phyloP scores from a whole-genome alignment of 2,329 filamentous ascomycete species.

The Cucurbitaria berberidis region DNA sequence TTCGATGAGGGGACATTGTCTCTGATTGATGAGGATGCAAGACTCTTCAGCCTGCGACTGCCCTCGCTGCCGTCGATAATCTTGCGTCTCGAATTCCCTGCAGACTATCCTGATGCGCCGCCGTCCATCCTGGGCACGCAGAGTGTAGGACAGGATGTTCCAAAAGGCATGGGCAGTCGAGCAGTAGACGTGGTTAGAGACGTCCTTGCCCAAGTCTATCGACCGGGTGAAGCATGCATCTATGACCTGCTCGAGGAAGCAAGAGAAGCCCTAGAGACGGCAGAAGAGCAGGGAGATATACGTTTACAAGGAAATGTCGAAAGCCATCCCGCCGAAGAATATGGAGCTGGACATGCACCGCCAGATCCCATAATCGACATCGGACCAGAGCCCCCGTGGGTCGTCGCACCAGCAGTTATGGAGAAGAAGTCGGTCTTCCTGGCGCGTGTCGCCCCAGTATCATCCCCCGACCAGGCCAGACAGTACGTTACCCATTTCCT shows the following conservation, averaged over 20 bases:
- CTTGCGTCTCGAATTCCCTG: constrained; percentile 70
- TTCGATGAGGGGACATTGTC: constrained; percentile 72
- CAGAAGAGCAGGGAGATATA: constrained; percentile 37
- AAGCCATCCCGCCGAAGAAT: constrained; percentile 9
- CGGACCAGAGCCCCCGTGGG: constrained; percentile 67
- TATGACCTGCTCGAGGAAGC: constrained; percentile 85
- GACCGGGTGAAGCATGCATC: constrained; percentile 78
- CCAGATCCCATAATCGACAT: constrained; percentile 26
- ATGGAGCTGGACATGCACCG: background rate
- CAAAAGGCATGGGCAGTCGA: constrained; percentile 73
- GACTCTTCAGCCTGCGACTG: constrained; percentile 63
- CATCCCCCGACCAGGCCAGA: constrained; percentile 73
- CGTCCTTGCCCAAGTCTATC: constrained; percentile 71
- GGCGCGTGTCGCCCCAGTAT: constrained; percentile 74
- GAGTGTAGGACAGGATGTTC: constrained; percentile 71
- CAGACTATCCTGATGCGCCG: constrained; percentile 74
- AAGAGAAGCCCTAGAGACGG: constrained; percentile 58
- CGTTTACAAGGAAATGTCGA: constrained; percentile 31
- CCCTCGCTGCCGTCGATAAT: constrained; percentile 65
- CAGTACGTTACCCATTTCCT: constrained; percentile 76
- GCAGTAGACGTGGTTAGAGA: constrained; percentile 73
- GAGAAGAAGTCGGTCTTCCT: constrained; percentile 91
- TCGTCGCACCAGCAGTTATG: constrained; percentile 71
- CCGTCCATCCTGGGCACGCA: constrained; percentile 80
- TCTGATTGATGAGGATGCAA: constrained; percentile 30